These are phyloP conservation scores for Dissophora ornata DNA, from an alignment of 192 early-diverging fungal genomes.

Conservation along the genomic window DNA sequence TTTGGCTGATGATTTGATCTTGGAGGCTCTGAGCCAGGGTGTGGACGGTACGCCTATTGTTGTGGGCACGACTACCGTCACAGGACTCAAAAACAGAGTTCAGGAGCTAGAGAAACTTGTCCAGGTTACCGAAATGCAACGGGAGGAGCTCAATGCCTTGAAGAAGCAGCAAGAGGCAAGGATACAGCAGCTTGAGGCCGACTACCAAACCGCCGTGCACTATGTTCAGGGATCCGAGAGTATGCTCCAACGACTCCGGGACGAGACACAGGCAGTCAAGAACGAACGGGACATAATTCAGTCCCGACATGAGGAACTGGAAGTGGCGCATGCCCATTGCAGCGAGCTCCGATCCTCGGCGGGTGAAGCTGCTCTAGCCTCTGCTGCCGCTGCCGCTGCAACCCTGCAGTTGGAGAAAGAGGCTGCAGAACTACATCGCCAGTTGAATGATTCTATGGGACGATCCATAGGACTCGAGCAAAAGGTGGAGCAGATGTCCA, in stretches of 20 bases:
- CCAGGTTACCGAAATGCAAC: conserved; percentile 27
- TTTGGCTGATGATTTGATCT: conserved; percentile 52
- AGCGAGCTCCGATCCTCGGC: not conserved
- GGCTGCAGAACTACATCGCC: conserved; percentile 27
- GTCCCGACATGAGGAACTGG: conserved; percentile 10
- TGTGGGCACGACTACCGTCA: conserved; percentile 9
- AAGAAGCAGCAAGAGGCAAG: conserved; percentile 41
- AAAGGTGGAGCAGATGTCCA: conserved; percentile 28
- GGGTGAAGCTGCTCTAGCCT: conserved; percentile 1
- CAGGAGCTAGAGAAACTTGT: conserved; percentile 38
- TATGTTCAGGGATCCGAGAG: conserved; percentile 54
- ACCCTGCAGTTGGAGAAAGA: conserved; percentile 35
- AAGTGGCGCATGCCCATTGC: conserved; percentile 13
- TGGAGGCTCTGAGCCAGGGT: conserved; percentile 42
- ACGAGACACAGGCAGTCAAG: conserved; percentile 39
- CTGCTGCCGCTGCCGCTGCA: conserved; percentile 5
- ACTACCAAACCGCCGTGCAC: conserved; percentile 57
- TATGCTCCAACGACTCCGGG: conserved; percentile 52
- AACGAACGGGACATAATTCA: conserved; percentile 11
- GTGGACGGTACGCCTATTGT: conserved; percentile 7
- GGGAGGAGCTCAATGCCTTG: conserved; percentile 21
- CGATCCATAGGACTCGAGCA: conserved; percentile 47
- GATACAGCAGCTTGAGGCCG: conserved; percentile 57
- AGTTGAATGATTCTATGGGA: conserved; percentile 43
- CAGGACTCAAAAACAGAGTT: conserved; percentile 24